A percentile compares a stretch with the other conserved stretches of the same genome.
Conservation (phyloP, 306 rosid species). For the Dryas drummondii region DNA sequence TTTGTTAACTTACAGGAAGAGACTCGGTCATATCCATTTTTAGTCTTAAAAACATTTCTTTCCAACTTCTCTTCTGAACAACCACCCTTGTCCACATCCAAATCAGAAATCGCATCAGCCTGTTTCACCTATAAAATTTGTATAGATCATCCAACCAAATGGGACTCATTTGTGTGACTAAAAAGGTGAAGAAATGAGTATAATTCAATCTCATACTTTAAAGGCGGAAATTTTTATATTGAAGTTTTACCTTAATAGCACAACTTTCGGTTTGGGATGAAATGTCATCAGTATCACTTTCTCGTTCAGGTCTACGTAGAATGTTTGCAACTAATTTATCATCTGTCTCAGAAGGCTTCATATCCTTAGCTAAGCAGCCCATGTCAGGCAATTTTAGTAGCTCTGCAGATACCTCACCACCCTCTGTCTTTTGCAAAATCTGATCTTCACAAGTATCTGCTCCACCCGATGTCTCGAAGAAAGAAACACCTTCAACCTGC, state of each 20-base stretch:
- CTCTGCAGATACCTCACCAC: constrained; percentile 29
- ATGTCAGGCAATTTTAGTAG: constrained; percentile 18
- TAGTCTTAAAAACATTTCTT: constrained; percentile 33
- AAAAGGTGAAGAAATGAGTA: neutral
- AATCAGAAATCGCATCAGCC: constrained; percentile 40
- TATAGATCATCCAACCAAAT: constrained; percentile 1
- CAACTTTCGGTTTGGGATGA: constrained; percentile 24
- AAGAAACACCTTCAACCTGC: constrained; percentile 81
- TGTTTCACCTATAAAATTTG: constrained; percentile 41
- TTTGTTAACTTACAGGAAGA: constrained; percentile 22
- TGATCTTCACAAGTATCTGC: constrained; percentile 34
- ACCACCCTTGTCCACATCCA: constrained; percentile 27
- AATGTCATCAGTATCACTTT: constrained; percentile 20
- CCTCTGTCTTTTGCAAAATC: constrained; percentile 19
- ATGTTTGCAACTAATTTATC: constrained; percentile 34
- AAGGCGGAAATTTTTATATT: neutral
- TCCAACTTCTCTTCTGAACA: constrained; percentile 38
- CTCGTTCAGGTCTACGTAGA: constrained; percentile 38
- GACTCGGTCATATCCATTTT: constrained; percentile 23
- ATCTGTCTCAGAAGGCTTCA: constrained; percentile 30
- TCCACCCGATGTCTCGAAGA: constrained; percentile 44
- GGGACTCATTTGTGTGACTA: neutral
- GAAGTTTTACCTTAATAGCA: constrained; percentile 37
- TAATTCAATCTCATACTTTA: neutral
- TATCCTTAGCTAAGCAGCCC: constrained; percentile 32